These are phyloP conservation scores for Penicillium sp. DNA, from an alignment of 2,329 filamentous ascomycete species.

Conservation along the genomic window DNA sequence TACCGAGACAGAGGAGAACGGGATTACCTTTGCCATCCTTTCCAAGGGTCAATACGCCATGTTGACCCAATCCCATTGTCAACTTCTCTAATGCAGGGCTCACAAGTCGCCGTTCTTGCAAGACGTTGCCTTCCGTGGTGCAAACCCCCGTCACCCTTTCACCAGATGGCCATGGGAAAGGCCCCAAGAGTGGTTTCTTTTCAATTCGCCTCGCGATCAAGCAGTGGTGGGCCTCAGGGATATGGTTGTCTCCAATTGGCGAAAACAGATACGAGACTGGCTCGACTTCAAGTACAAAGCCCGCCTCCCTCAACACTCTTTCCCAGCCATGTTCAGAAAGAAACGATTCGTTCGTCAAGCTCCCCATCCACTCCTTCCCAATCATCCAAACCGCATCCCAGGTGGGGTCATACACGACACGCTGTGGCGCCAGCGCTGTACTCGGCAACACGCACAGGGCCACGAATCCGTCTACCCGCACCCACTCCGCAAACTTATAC, in stretches of 20 bases:
- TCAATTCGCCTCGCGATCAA: neutral
- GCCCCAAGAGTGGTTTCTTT: neutral
- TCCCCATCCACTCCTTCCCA: neutral
- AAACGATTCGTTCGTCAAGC: neutral
- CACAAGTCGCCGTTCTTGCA: no score
- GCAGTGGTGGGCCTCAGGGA: neutral
- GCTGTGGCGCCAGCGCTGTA: neutral
- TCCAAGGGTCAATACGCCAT: no score
- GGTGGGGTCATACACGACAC: neutral
- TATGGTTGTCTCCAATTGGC: neutral
- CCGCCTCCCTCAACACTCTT: neutral
- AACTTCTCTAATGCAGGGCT: no score
- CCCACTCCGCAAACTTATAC: neutral
- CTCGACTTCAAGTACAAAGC: neutral
- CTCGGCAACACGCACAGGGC: neutral
- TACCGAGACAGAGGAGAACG: no score
- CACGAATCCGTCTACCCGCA: neutral
- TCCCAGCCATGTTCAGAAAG: neutral
- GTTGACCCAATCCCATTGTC: no score
- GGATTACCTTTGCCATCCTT: no score
- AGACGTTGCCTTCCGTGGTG: no score
- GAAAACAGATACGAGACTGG: neutral
- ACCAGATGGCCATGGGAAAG: neutral
- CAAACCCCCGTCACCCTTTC: no score
- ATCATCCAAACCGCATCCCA: neutral